Evolutionary conservation across 306 rosid species (phyloP).

Genomic region (Aeschynomene evenia): DNA sequence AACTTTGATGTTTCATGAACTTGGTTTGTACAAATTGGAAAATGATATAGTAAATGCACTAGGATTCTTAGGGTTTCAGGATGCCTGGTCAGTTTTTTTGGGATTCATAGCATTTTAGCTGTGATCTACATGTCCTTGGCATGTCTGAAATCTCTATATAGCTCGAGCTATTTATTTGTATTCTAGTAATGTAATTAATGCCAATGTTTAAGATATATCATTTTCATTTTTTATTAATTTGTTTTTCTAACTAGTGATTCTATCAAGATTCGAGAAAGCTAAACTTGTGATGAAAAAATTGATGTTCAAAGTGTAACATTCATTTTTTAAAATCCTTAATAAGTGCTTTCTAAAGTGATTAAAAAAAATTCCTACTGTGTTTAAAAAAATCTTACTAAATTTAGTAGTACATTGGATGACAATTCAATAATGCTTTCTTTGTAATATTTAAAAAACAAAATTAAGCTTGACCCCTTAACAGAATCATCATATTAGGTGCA

Average conservation of each 20-base stretch:
- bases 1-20: background rate
- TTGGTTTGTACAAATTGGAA: slow-evolving; percentile 3
- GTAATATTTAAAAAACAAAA: too few relatives aligned
- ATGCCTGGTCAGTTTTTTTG: slow-evolving; percentile 3
- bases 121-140: background rate
- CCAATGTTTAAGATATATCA: background rate
- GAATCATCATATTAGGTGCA: too few relatives aligned
- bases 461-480: background rate
- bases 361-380: too few relatives aligned
- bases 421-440: background rate
- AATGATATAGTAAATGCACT: background rate
- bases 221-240: too few relatives aligned
- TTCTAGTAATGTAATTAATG: background rate
- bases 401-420: background rate
- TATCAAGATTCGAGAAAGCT: too few relatives aligned
- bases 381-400: too few relatives aligned
- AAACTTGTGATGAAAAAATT: too few relatives aligned
- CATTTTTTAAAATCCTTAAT: too few relatives aligned
- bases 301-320: too few relatives aligned
- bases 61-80: slow-evolving; percentile 8
- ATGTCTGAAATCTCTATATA: background rate
- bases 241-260: too few relatives aligned
- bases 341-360: too few relatives aligned
- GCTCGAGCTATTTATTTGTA: background rate
- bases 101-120: background rate